Evolutionary conservation across 2,329 filamentous ascomycete species (phyloP).

Genomic region (Beauveria bassiana): DNA sequence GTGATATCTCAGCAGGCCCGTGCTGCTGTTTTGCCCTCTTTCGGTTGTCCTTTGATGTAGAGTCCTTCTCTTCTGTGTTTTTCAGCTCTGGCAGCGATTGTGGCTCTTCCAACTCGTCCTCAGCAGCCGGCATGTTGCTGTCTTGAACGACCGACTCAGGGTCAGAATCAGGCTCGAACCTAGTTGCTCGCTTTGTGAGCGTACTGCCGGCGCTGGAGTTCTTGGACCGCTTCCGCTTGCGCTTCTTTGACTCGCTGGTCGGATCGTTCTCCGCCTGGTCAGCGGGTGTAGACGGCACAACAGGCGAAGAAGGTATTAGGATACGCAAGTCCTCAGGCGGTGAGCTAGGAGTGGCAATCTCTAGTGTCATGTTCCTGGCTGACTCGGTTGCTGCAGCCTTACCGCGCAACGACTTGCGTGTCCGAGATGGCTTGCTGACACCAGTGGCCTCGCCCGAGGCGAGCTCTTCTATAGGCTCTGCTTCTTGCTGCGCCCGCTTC

Average conservation of each 20-base stretch:
- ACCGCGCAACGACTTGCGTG: constrained; percentile 5
- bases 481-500: not conserved
- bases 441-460: not conserved
- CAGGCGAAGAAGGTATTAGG: not conserved
- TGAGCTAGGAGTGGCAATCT: not conserved
- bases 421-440: not conserved
- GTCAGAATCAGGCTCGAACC: not conserved
- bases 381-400: not conserved
- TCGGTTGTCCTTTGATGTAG: not conserved
- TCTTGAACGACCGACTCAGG: not conserved
- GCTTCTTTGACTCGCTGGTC: not conserved
- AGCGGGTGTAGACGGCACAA: not conserved
- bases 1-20: not conserved
- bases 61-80: not conserved
- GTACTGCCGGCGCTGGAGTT: not conserved
- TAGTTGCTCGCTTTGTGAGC: not conserved
- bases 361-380: not conserved
- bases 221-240: constrained; percentile 3
- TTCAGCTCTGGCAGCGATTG: constrained; percentile 7
- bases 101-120: not conserved
- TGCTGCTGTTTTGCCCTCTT: not conserved
- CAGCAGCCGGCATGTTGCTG: not conserved
- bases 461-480: not conserved
- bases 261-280: not conserved
- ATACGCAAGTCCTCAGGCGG: not conserved